Base-by-base conservation (phyloP, 176 grass and related monocot genomes). In the Triticum monococcum region DNA sequence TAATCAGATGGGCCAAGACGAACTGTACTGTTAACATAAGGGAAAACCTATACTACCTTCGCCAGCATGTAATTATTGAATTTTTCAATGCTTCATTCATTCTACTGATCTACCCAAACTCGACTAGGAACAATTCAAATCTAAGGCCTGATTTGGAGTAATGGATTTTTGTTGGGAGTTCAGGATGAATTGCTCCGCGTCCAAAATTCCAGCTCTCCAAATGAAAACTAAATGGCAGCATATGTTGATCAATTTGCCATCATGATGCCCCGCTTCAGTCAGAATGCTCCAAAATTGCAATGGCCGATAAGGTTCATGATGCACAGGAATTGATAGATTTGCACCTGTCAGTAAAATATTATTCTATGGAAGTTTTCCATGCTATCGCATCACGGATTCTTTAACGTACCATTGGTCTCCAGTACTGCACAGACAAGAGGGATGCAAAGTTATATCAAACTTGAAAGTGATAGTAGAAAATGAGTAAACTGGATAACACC, bases 311-410 rank as follows among this genome's bases (percentile, higher is more conserved):
- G 78, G 48, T 54, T 33, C 52, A 40, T 46, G 31, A 65, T 18
- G 60, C 32, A 22, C 16, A 56, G 14, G 30, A 84, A 26, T 7
- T 9, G 35, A 50, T 11, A 71, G 40, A 81, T 64, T 38, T 52
- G 16, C 37, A 20, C 3, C 59, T 66, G 26, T 81, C 69, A 22
- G 56, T 52, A 18, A 63, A 64, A 41, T 1, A 64, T 68, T 46
- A 24, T 26, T 48, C 12, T 61, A 33, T 26, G 68, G 28, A 35
- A 76, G 8, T 37, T 63, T 38, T 23, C 22, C 61, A 41, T 12
- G 61, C 84, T 86, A 96, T 90, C 92, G 82, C 97, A 99, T 94
- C 72, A 95, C 86, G 0, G 94, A 92, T 85, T 94, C 92, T 37
- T 37, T 37, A 37, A 37, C 36, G 7, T 79, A 46, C 61, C 87